phyloP scores from a whole-genome alignment of 1,284 basidiomycete genomes.

The Vanrija pseudolonga region DNA sequence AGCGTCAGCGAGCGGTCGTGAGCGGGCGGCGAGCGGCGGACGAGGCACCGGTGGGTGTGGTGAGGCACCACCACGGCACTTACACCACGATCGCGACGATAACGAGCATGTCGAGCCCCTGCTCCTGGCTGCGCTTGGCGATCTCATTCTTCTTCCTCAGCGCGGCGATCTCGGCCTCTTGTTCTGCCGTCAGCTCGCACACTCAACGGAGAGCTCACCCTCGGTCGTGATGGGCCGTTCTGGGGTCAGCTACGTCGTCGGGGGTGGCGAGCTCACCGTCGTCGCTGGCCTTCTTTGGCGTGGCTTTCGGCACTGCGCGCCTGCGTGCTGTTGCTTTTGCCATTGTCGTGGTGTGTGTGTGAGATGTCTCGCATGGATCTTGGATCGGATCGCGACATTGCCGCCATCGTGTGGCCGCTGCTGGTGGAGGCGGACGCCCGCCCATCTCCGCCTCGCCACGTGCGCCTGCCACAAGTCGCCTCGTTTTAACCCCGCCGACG shows the following conservation, averaged over 20 bases:
- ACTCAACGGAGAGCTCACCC: no score
- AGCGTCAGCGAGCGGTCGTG: no score
- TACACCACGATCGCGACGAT: conserved; percentile 28
- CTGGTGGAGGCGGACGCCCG: neutral
- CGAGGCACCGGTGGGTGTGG: no score
- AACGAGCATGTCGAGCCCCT: conserved; percentile 33
- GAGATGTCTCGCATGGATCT: neutral
- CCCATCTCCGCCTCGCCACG: neutral
- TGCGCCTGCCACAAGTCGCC: conserved; percentile 1
- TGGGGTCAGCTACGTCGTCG: conserved; percentile 2
- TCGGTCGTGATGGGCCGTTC: conserved; percentile 7
- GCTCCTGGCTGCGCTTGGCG: conserved; percentile 24
- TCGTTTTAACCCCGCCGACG: neutral
- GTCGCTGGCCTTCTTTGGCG: neutral
- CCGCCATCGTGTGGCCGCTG: neutral
- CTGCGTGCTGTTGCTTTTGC: neutral
- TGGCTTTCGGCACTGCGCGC: neutral
- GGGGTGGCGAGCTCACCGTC: conserved; percentile 2
- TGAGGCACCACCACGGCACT: neutral
- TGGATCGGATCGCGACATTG: neutral
- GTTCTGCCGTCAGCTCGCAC: no score
- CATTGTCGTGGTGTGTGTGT: conserved; percentile 1
- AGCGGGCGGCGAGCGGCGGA: no score
- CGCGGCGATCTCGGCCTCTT: conserved; percentile 32
- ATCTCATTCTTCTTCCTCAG: conserved; percentile 23